A percentile compares a stretch with the other conserved stretches of the same genome.
Conservation (phyloP, 306 rosid genomes). For the Geum urbanum region DNA sequence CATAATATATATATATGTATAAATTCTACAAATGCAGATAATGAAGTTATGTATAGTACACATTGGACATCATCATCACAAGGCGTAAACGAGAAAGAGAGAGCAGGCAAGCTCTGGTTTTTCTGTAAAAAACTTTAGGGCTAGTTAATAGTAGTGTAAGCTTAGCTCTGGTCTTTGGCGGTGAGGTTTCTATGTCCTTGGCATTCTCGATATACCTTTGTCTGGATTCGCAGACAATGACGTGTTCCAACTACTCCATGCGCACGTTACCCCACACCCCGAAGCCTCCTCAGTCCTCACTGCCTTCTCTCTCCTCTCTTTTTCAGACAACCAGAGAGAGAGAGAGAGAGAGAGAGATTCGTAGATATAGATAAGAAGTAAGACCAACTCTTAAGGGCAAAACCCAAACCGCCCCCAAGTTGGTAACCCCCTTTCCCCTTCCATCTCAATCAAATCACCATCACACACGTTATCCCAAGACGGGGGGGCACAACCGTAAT, state of each 20-base stretch:
- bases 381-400: background rate
- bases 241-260: constrained; percentile 44
- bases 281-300: background rate
- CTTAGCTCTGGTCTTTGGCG: constrained; percentile 21
- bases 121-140: no score
- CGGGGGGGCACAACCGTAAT: background rate
- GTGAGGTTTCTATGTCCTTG: constrained; percentile 29
- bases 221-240: constrained; percentile 35
- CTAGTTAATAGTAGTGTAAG: no score
- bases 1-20: no score
- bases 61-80: no score
- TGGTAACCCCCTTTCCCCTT: background rate
- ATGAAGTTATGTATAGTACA: no score
- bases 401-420: background rate
- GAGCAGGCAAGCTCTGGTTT: background rate
- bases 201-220: constrained; percentile 30
- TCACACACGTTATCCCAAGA: constrained; percentile 1
- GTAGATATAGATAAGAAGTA: no score
- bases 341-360: background rate
- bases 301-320: background rate
- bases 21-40: no score
- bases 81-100: no score
- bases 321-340: background rate
- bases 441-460: constrained; percentile 3
- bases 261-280: constrained; percentile 42